phyloP scores from a whole-genome alignment of 345 rosid genomes.

The Citropsis articulata region DNA sequence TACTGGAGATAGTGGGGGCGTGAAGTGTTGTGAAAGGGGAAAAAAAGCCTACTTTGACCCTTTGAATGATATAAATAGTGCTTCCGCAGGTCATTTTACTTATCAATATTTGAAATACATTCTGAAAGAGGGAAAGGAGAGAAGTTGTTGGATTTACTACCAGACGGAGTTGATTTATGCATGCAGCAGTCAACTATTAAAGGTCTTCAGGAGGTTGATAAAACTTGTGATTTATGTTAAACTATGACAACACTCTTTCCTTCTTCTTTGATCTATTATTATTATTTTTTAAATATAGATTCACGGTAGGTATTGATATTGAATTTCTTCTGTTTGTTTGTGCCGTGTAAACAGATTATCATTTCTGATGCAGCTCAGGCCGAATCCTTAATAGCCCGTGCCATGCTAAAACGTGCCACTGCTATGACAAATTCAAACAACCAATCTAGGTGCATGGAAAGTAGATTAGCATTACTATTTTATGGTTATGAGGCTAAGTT shows the following conservation, averaged over 20 bases:
- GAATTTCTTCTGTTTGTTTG: constrained; percentile 5
- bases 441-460: constrained; percentile 67
- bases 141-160: constrained; percentile 59
- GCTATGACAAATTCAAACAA: constrained; percentile 77
- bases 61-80: background rate
- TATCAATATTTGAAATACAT: constrained; percentile 80
- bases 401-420: constrained; percentile 79
- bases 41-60: background rate
- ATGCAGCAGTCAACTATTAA: constrained; percentile 65
- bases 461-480: background rate
- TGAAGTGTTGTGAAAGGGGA: background rate
- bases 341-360: constrained; percentile 42
- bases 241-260: background rate
- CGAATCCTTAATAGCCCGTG: constrained; percentile 60
- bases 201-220: constrained; percentile 71
- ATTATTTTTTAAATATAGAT: background rate
- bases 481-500: background rate
- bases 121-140: constrained; percentile 80
- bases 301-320: constrained; percentile 8
- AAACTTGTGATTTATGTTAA: background rate
- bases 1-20: background rate
- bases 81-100: constrained; percentile 46
- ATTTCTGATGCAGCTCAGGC: constrained; percentile 56
- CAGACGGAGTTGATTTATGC: constrained; percentile 56
- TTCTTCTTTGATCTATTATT: background rate